A percentile compares a stretch with the other conserved stretches of the same genome.
Conservation (phyloP, 495 filamentous ascomycete genomes). For the Penicillium fimorum region DNA sequence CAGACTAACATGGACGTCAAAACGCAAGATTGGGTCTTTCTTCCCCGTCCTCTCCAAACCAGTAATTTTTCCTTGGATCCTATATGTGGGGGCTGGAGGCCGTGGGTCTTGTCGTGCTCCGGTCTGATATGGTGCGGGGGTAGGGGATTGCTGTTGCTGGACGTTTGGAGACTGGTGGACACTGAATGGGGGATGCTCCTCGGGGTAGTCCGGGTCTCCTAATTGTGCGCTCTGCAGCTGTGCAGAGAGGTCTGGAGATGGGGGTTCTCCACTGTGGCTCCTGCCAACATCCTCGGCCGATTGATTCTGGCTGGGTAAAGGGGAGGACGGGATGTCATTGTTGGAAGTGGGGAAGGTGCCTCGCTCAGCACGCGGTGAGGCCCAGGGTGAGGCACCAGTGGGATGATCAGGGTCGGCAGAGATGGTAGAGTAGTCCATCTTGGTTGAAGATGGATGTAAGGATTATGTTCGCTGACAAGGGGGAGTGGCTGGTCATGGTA, state of each 20-base stretch:
- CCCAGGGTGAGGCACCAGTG: conserved; percentile 74
- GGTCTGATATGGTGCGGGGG: conserved; percentile 49
- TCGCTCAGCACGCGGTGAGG: conserved; percentile 65
- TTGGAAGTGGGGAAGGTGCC: conserved; percentile 52
- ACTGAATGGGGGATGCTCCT: conserved; percentile 34
- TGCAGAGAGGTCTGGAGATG: conserved; percentile 44
- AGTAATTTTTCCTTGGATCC: conserved; percentile 90
- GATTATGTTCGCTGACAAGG: conserved; percentile 24
- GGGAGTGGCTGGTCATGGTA: conserved; percentile 25
- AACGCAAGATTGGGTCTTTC: conserved; percentile 92
- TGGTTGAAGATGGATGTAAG: conserved; percentile 19
- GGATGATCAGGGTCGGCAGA: conserved; percentile 72
- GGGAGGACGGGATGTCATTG: conserved; percentile 57
- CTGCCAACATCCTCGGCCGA: conserved; percentile 42
- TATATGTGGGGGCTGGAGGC: conserved; percentile 64
- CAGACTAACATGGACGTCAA: conserved; percentile 87
- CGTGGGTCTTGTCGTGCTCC: conserved; percentile 42
- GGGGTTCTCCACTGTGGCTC: conserved; percentile 16
- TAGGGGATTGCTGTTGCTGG: conserved; percentile 50
- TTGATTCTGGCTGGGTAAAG: conserved; percentile 41
- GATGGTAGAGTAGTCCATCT: conserved; percentile 83
- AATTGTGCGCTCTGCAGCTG: conserved; percentile 45
- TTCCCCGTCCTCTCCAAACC: conserved; percentile 87
- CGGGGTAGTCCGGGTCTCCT: conserved; percentile 38
- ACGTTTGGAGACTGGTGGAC: conserved; percentile 39